Percentiles rank a stretch among this genome's conserved stretches.
Conservation (phyloP, 441 rosid genomes). For the Aleurites moluccanus region DNA sequence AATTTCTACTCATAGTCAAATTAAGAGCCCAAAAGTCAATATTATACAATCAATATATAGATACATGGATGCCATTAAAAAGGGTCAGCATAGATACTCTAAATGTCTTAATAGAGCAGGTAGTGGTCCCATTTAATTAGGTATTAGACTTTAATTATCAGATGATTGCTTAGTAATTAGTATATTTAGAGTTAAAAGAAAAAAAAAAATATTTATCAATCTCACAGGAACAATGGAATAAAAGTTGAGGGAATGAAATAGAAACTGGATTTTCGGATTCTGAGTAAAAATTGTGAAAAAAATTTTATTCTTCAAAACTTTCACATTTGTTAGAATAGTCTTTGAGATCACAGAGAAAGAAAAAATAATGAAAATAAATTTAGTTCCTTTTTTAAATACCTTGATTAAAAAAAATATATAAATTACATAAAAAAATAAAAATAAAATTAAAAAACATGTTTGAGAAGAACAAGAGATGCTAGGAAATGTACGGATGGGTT, state of each 20-base stretch:
- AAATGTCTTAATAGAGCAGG: neutral
- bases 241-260: constrained; percentile 93
- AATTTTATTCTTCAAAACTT: no score
- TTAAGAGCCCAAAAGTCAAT: constrained; percentile 14
- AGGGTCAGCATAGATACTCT: constrained; percentile 22
- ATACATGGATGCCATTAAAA: constrained; percentile 5
- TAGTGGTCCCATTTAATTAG: constrained; percentile 24
- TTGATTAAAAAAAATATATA: no score
- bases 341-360: no score
- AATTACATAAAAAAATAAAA: no score
- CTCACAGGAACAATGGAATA: constrained; percentile 87
- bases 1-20: neutral
- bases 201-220: constrained; percentile 3
- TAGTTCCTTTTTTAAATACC: no score
- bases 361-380: no score
- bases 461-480: no score
- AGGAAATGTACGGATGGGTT: no score
- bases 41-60: neutral
- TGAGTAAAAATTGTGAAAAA: no score
- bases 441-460: no score
- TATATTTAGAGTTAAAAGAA: no score
- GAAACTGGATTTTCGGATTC: constrained; percentile 62
- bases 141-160: constrained; percentile 10
- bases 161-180: constrained; percentile 14
- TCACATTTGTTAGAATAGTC: no score